These are phyloP conservation scores for Cymbopogon flexuosus DNA, from an alignment of 202 grass and related monocot species.

Conservation along the genomic window DNA sequence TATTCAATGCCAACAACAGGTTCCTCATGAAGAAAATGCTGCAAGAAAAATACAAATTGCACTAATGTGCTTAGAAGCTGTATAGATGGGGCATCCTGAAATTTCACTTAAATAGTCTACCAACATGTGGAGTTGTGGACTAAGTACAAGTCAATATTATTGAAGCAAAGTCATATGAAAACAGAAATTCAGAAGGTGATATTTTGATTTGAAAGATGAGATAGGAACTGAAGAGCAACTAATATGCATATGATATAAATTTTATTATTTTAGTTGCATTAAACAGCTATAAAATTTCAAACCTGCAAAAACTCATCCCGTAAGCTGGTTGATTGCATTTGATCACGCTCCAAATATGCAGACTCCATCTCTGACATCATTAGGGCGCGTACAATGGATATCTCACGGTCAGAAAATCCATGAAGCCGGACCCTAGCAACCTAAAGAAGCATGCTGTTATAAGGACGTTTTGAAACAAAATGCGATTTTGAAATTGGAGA, in stretches of 20 bases:
- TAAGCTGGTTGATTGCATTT: conserved; percentile 93
- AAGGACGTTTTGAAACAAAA: conserved; percentile 27
- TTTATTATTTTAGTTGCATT: neutral
- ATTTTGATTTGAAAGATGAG: conserved; percentile 20
- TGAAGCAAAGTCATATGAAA: neutral
- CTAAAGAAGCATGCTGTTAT: conserved; percentile 38
- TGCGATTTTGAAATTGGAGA: conserved; percentile 11
- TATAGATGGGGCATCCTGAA: conserved; percentile 18
- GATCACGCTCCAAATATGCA: conserved; percentile 91
- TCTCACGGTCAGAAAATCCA: conserved; percentile 96
- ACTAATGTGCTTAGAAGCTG: conserved; percentile 24
- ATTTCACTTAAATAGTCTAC: conserved; percentile 7
- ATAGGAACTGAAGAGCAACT: conserved; percentile 12
- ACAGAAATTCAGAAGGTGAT: conserved; percentile 16
- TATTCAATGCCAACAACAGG: conserved; percentile 95
- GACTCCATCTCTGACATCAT: conserved; percentile 99
- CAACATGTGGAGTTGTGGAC: neutral
- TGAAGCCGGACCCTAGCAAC: conserved; percentile 87
- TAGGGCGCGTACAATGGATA: conserved; percentile 89
- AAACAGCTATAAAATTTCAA: conserved; percentile 28
- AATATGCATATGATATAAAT: conserved; percentile 8
- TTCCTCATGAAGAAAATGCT: conserved; percentile 92
- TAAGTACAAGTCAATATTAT: neutral
- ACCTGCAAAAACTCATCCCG: conserved; percentile 91
- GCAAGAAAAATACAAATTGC: conserved; percentile 20